Evolutionary conservation across 2,329 filamentous ascomycete genomes (phyloP).

Genomic region (Pseudocercospora cruenta): DNA sequence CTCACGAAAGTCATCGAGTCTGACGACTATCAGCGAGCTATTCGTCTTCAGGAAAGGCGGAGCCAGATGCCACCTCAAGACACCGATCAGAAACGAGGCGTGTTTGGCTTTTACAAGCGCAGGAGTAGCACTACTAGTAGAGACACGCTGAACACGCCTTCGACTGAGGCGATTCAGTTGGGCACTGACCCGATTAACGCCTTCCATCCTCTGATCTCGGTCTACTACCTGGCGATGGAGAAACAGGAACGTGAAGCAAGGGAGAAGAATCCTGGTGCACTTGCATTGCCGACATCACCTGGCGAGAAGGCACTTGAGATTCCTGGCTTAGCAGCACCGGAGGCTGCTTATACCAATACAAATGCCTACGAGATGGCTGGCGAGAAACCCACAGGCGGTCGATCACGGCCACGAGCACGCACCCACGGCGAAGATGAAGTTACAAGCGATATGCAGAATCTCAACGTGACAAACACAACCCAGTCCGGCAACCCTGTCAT

Average conservation of each 20-base stretch:
- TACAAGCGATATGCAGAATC: slow-evolving; percentile 70
- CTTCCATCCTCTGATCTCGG: slow-evolving; percentile 86
- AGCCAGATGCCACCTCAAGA: slow-evolving; percentile 61
- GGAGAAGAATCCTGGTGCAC: slow-evolving; percentile 62
- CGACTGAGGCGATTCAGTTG: slow-evolving; percentile 78
- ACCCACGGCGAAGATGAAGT: slow-evolving; percentile 95
- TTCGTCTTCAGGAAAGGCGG: slow-evolving; percentile 71
- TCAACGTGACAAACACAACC: slow-evolving; percentile 63
- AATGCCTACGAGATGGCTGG: slow-evolving; percentile 85
- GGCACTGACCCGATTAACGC: slow-evolving; percentile 90
- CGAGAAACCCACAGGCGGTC: slow-evolving; percentile 81
- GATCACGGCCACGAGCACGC: slow-evolving; percentile 80
- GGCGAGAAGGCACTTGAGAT: slow-evolving; percentile 63
- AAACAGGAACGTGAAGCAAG: slow-evolving; percentile 79
- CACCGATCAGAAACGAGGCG: slow-evolving; percentile 85
- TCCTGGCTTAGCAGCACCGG: slow-evolving; percentile 77
- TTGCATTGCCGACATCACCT: slow-evolving; percentile 60
- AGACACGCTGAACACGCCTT: slow-evolving; percentile 83
- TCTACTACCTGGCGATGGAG: slow-evolving; percentile 95
- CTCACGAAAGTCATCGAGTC: slow-evolving; percentile 86
- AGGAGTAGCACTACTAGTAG: slow-evolving; percentile 86
- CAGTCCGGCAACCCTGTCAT: slow-evolving; percentile 46
- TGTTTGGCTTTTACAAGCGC: slow-evolving; percentile 97
- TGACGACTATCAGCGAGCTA: slow-evolving; percentile 86
- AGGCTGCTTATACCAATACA: slow-evolving; percentile 86